Evolutionary conservation across 208 protist genomes (phyloP).

Genomic region (Phytomonas sp.): DNA sequence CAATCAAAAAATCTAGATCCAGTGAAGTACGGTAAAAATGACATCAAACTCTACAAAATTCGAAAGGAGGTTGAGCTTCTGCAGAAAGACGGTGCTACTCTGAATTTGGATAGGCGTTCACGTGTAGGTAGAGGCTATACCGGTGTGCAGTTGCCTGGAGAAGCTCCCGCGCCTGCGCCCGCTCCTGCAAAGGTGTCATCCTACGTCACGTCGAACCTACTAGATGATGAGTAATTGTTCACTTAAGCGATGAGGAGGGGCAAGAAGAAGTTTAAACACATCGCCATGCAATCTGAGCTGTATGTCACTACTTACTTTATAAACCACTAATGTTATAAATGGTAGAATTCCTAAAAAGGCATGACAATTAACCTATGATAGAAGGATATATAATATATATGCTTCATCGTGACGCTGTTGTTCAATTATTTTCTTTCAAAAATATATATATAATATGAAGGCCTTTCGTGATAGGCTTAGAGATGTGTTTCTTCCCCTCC

Average conservation of each 20-base stretch:
- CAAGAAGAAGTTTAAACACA: neutral
- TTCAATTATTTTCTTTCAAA: no score
- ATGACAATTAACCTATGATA: no score
- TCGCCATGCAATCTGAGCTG: neutral
- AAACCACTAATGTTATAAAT: no score
- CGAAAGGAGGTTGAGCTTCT: constrained; percentile 64
- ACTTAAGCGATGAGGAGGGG: neutral
- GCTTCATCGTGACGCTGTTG: no score
- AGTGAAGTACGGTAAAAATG: constrained; percentile 38
- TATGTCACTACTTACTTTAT: neutral
- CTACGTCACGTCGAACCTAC: constrained; percentile 46
- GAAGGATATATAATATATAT: no score
- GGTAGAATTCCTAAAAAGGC: no score
- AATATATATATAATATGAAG: no score
- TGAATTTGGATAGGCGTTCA: constrained; percentile 49
- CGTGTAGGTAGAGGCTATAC: constrained; percentile 55
- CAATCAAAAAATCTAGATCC: constrained; percentile 63
- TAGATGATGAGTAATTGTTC: constrained; percentile 46
- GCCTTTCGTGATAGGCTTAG: no score
- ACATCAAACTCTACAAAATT: constrained; percentile 57
- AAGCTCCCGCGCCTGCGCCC: neutral
- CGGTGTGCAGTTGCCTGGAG: constrained; percentile 7
- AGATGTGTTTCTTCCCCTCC: no score
- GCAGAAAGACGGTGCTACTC: constrained; percentile 60
- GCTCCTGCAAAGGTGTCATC: constrained; percentile 10